Percentiles rank a stretch among this genome's conserved stretches.
These are phyloP conservation scores for Mallotus japonicus DNA, from an alignment of 441 rosid genomes.

Conservation along the genomic window DNA sequence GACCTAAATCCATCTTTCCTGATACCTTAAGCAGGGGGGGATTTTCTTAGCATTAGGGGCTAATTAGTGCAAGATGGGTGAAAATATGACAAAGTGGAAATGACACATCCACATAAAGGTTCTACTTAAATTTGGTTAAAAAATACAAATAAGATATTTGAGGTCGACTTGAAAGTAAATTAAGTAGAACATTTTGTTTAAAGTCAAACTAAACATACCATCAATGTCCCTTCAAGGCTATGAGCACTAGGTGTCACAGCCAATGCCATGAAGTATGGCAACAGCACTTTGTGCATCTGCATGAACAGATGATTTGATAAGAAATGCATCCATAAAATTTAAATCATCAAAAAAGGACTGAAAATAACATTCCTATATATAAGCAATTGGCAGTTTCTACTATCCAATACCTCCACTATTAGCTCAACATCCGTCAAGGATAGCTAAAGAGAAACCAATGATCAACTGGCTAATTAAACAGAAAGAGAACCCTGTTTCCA, in stretches of 20 bases:
- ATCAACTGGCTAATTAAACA: not conserved
- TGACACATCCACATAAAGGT: not conserved
- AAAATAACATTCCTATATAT: not conserved
- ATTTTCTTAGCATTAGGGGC: no score
- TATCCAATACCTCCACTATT: not conserved
- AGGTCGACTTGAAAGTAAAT: not conserved
- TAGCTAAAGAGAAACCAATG: not conserved
- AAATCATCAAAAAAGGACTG: not conserved
- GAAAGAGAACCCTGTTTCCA: not conserved
- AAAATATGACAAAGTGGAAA: not conserved
- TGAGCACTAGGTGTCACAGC: constrained; percentile 65
- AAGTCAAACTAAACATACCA: constrained; percentile 49
- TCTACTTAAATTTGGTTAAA: not conserved
- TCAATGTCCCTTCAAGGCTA: constrained; percentile 84
- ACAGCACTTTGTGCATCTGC: constrained; percentile 87
- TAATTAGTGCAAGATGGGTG: not conserved
- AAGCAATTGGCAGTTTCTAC: not conserved
- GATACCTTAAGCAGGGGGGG: not conserved
- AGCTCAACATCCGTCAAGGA: no score
- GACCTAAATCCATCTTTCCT: not conserved
- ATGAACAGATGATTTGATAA: constrained; percentile 17
- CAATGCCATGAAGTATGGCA: constrained; percentile 70
- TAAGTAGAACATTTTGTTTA: not conserved
- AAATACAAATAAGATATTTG: not conserved
- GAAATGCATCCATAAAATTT: not conserved